Conservation (phyloP, 805 yeast genomes). For the Debaryomyces hansenii region DNA sequence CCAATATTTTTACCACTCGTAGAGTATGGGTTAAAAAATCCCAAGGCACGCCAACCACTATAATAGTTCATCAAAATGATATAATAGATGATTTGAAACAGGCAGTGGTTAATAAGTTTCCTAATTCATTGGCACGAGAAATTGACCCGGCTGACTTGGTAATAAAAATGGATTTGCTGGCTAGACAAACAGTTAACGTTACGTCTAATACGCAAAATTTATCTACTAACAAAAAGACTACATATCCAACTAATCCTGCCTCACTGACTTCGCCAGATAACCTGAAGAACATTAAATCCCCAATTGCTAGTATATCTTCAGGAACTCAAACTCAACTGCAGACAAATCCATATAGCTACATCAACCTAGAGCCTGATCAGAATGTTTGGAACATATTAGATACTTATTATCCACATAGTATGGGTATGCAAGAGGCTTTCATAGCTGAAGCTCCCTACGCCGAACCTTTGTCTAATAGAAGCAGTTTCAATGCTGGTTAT, state of each 20-base stretch:
- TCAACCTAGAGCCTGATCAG: conserved; percentile 59
- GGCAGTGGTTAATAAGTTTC: conserved; percentile 60
- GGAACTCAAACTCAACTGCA: neutral
- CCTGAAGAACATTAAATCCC: conserved; percentile 9
- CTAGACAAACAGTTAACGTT: conserved; percentile 6
- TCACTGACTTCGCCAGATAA: conserved; percentile 14
- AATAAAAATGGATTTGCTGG: conserved; percentile 31
- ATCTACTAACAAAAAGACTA: conserved; percentile 11
- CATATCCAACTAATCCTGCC: conserved; percentile 1
- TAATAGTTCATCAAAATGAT: conserved; percentile 59
- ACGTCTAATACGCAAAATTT: conserved; percentile 1
- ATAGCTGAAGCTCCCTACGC: conserved; percentile 42
- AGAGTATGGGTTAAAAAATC: conserved; percentile 58
- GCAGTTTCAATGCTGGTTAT: neutral
- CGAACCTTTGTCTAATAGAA: neutral
- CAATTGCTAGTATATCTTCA: conserved; percentile 7
- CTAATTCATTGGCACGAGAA: conserved; percentile 60
- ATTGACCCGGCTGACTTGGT: conserved; percentile 70
- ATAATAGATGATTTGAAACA: conserved; percentile 81
- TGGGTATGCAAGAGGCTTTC: conserved; percentile 65
- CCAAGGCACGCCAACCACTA: conserved; percentile 65
- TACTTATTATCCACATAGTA: conserved; percentile 62
- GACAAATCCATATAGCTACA: neutral
- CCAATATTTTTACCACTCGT: conserved; percentile 13
- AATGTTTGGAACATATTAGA: conserved; percentile 60